Evolutionary conservation across 164 flowering plant species (phyloP).

Genomic region (Chimonanthus praecox): DNA sequence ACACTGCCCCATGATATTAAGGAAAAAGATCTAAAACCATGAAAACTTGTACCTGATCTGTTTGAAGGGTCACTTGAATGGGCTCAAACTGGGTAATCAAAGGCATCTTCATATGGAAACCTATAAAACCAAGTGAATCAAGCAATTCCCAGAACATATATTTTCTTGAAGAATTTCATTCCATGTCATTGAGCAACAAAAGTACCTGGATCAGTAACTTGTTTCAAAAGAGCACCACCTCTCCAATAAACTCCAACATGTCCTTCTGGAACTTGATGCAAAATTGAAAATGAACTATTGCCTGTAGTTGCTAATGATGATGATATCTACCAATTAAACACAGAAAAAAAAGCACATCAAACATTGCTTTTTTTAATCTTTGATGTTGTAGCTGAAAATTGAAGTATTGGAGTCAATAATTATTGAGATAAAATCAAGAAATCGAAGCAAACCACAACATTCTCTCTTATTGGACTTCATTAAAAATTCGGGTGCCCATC

Average conservation of each 20-base stretch:
- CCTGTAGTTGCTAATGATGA: conserved; percentile 11
- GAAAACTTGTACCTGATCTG: conserved; percentile 54
- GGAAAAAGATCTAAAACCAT: not conserved
- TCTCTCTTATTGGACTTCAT: too few relatives aligned
- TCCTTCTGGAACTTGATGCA: conserved; percentile 98
- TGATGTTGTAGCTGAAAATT: too few relatives aligned
- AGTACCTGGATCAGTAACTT: conserved; percentile 81
- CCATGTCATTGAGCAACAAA: not conserved
- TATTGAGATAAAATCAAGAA: too few relatives aligned
- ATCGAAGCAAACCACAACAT: too few relatives aligned
- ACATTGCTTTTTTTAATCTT: too few relatives aligned
- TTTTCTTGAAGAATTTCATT: not conserved
- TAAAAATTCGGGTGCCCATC: too few relatives aligned
- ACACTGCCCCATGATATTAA: not conserved
- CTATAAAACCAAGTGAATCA: conserved; percentile 28
- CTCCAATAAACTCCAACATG: conserved; percentile 98
- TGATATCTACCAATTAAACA: conserved; percentile 15
- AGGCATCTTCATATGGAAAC: conserved; percentile 88
- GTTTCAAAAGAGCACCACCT: conserved; percentile 87
- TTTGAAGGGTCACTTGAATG: conserved; percentile 94
- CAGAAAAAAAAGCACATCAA: not conserved
- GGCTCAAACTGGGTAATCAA: conserved; percentile 77
- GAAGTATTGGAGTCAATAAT: too few relatives aligned
- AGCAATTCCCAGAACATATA: not conserved
- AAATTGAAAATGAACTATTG: conserved; percentile 33